Conservation (phyloP, 495 filamentous ascomycete species). For the Daldinia grandis region DNA sequence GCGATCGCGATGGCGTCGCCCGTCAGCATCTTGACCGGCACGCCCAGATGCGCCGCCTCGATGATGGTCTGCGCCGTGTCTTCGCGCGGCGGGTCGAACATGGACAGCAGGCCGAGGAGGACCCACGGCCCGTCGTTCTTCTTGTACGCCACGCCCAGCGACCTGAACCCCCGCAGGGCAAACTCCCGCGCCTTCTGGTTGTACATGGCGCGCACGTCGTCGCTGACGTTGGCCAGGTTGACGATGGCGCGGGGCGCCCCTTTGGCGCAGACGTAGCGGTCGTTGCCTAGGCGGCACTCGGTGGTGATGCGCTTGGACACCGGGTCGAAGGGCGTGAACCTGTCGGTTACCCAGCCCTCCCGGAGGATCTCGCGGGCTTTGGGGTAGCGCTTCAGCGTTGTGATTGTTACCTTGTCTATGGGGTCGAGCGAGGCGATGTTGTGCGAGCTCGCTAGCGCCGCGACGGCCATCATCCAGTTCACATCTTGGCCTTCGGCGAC, state of each 20-base stretch:
- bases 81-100: conserved; percentile 87
- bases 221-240: conserved; percentile 76
- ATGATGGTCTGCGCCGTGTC: conserved; percentile 89
- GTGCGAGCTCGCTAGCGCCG: conserved; percentile 86
- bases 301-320: conserved; percentile 93
- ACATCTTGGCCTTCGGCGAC: conserved; percentile 78
- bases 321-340: conserved; percentile 89
- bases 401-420: conserved; percentile 92
- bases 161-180: conserved; percentile 86
- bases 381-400: conserved; percentile 78
- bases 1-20: conserved; percentile 94
- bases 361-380: conserved; percentile 74
- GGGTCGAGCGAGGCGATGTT: conserved; percentile 93
- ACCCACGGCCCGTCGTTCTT: conserved; percentile 79
- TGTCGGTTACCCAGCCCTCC: conserved; percentile 73
- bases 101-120: conserved; percentile 90
- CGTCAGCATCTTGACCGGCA: conserved; percentile 95
- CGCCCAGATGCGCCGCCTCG: conserved; percentile 84
- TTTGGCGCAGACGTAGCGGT: conserved; percentile 85
- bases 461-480: conserved; percentile 87
- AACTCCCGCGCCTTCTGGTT: conserved; percentile 89
- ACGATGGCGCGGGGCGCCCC: conserved; percentile 85
- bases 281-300: conserved; percentile 73
- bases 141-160: conserved; percentile 90
- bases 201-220: conserved; percentile 75